A percentile compares a stretch with the other conserved stretches of the same genome.
phyloP scores from a whole-genome alignment of 257 asterid genomes.

The Agastache rugosa region DNA sequence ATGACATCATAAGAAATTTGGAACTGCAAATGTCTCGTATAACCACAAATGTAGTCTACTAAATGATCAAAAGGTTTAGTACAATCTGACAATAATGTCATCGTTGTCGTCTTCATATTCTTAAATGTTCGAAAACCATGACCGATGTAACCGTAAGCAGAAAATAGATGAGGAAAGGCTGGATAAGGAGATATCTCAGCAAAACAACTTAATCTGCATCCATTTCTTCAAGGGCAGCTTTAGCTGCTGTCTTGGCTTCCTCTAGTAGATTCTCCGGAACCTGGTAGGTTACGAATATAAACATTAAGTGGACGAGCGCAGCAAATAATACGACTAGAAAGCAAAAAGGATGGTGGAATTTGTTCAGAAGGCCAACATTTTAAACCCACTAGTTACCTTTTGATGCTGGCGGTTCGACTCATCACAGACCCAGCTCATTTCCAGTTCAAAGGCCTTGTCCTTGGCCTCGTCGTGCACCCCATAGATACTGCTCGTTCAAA shows the following conservation, averaged over 20 bases:
- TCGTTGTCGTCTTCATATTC: not conserved
- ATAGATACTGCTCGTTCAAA: slow-evolving; percentile 56
- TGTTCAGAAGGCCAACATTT: not conserved
- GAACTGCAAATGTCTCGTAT: slow-evolving; percentile 16
- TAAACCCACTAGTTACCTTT: slow-evolving; percentile 50
- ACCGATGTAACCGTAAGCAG: slow-evolving; percentile 19
- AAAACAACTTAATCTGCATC: slow-evolving; percentile 62
- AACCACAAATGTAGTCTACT: slow-evolving; percentile 24
- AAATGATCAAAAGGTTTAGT: slow-evolving; percentile 22
- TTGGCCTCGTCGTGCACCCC: slow-evolving; percentile 94
- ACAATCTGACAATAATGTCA: slow-evolving; percentile 19
- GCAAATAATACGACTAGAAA: not conserved
- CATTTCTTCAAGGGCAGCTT: slow-evolving; percentile 88
- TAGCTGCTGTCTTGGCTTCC: slow-evolving; percentile 81
- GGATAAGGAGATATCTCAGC: not conserved
- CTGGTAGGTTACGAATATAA: slow-evolving; percentile 36
- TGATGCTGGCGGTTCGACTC: slow-evolving; percentile 85
- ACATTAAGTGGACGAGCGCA: not conserved
- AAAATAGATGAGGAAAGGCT: slow-evolving; percentile 1
- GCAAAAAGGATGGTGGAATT: not conserved
- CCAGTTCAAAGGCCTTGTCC: slow-evolving; percentile 90
- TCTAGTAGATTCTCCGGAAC: slow-evolving; percentile 71
- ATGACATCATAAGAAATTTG: not conserved
- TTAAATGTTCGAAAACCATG: slow-evolving; percentile 9
- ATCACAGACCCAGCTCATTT: slow-evolving; percentile 90